Base-by-base conservation (phyloP, 1,284 basidiomycete genomes). In the Phaffia rhodozyma region DNA sequence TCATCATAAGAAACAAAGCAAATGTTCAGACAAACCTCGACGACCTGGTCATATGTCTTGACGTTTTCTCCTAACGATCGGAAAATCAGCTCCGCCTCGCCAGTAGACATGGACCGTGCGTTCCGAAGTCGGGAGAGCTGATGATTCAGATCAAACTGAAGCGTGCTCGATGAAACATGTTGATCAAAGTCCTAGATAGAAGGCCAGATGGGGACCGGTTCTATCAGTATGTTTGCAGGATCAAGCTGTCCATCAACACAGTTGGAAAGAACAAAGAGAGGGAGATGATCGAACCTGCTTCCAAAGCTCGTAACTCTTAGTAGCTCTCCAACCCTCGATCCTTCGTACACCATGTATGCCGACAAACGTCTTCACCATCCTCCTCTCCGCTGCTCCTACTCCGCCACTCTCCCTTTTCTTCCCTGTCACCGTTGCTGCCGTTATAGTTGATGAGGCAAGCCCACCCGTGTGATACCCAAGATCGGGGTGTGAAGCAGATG, bases 21-120 rank as follows among this genome's bases (percentile, higher is more conserved):
- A 47, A 20, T n/a, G 1, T 13, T 7, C 23, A 3, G 50, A 74
- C 82, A 66, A 70, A 90, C 92, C 82, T 97, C 91, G 5, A 89
- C 81, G 2, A 92, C 86, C 75, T 96, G 88, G 61, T 92, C 89
- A 70, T 94, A 91, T 0, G 83, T 81, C 67, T 81, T 82, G 48
- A 89, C 79, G 64, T 81, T 82, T 34, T 86, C 82, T 0, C 84
- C 82, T 11, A 97, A 75, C 2, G 84, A 82, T 18, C 82, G 79
- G 76, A 89, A 86, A 68, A 97, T 91, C 43, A 84, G 71, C 67
- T 86, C 82, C 0, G 83, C 83, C 75, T 97, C 89, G 1, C 76
- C 72, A 63, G 83, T 80, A 0, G 79, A 70, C 73, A 91, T 78
- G 55, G 78, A 79, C 70, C 82, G 84, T 6, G 79, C 38, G 63